A percentile compares a stretch with the other conserved stretches of the same genome.
phyloP scores from a whole-genome alignment of 768 basidiomycete species.

The Psilocybe sp. region DNA sequence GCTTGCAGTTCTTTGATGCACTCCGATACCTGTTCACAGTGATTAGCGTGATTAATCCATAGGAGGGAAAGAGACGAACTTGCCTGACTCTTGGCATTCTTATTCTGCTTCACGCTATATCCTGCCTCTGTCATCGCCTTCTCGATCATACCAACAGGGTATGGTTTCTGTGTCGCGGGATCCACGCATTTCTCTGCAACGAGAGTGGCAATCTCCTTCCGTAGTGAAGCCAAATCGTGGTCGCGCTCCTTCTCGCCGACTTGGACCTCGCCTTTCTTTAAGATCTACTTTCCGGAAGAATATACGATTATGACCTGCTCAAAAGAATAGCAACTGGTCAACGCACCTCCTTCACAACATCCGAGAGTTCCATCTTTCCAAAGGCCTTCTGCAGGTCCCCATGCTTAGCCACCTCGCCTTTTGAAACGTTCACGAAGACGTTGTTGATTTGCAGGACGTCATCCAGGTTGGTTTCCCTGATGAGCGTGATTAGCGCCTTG shows the following conservation, averaged over 20 bases:
- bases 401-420: slow-evolving; percentile 88
- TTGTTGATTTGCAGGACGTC: slow-evolving; percentile 96
- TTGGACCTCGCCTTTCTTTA: slow-evolving; percentile 95
- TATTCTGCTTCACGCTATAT: slow-evolving; percentile 84
- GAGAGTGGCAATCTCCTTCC: slow-evolving; percentile 88
- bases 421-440: slow-evolving; percentile 94
- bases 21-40: slow-evolving; percentile 69
- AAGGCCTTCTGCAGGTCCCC: slow-evolving; percentile 93
- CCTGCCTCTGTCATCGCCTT: slow-evolving; percentile 97
- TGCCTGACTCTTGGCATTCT: slow-evolving; percentile 96
- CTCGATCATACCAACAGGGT: slow-evolving; percentile 94
- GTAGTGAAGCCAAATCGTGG: slow-evolving; percentile 79
- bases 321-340: too few relatives aligned
- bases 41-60: background rate
- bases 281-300: slow-evolving; percentile 50
- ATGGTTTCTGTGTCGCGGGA: slow-evolving; percentile 83
- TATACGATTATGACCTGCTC: background rate
- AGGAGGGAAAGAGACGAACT: background rate
- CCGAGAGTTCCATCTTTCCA: slow-evolving; percentile 65
- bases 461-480: slow-evolving; percentile 86
- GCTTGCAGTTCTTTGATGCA: slow-evolving; percentile 82
- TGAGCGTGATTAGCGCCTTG: background rate
- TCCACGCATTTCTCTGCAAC: slow-evolving; percentile 97
- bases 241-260: slow-evolving; percentile 96
- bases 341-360: slow-evolving; percentile 78